These are phyloP conservation scores for Stagonosporopsis vannaccii DNA, from an alignment of 2,329 filamentous ascomycete species.

Conservation along the genomic window DNA sequence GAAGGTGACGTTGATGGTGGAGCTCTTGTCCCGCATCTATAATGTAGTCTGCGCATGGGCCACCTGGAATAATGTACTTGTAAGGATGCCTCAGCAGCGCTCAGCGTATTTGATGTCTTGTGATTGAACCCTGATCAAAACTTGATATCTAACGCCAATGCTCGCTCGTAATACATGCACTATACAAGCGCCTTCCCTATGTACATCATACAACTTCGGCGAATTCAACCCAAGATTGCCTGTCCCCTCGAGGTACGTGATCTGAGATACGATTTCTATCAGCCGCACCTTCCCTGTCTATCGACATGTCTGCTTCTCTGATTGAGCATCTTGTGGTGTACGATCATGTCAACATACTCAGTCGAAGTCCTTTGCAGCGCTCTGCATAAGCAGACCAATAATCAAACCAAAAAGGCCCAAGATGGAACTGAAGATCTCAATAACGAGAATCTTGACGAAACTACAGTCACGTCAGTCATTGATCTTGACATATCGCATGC, in stretches of 20 bases:
- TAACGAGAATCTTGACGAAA: slow-evolving; percentile 98
- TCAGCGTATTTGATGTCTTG: neutral
- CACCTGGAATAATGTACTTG: slow-evolving; percentile 17
- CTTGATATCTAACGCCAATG: slow-evolving; percentile 36
- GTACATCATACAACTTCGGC: slow-evolving; percentile 38
- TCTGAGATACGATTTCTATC: slow-evolving; percentile 15
- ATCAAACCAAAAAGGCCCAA: slow-evolving; percentile 96
- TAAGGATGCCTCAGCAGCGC: slow-evolving; percentile 4
- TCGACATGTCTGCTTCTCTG: neutral
- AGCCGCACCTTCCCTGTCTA: neutral
- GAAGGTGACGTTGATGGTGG: slow-evolving; percentile 25
- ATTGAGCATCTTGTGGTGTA: neutral
- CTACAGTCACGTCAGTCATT: slow-evolving; percentile 55
- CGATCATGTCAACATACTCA: slow-evolving; percentile 20
- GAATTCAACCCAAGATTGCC: slow-evolving; percentile 6
- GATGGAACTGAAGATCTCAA: slow-evolving; percentile 99
- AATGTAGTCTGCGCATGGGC: slow-evolving; percentile 28
- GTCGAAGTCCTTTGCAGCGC: slow-evolving; percentile 79
- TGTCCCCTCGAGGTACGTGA: slow-evolving; percentile 14
- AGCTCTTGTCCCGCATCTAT: slow-evolving; percentile 28
- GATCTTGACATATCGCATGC: neutral
- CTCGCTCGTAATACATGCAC: slow-evolving; percentile 49
- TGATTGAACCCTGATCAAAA: slow-evolving; percentile 15
- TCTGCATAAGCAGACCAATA: slow-evolving; percentile 85
- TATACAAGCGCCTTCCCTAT: slow-evolving; percentile 45